Evolutionary conservation across 345 rosid genomes (phyloP), one percentile per base, ranked within the genome.

Genomic region (Gossypium stocksii): DNA sequence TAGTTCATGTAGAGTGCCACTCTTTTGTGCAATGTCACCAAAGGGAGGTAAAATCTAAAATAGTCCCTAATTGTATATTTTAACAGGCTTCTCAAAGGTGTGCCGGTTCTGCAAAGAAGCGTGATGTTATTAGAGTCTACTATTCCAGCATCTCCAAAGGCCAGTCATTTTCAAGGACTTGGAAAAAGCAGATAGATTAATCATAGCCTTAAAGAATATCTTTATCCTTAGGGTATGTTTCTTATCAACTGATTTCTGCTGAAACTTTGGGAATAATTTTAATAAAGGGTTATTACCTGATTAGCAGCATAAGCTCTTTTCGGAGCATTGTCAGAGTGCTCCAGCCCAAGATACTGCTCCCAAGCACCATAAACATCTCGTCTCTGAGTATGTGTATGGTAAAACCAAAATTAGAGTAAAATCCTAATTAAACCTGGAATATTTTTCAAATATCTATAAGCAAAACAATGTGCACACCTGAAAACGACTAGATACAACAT

Each of bases 311-410:
- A 84, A 44, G 97, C 84, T 77, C 95, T 86, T 79, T 89, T 93
- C 46, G 97, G 98, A 53, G 86, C 73, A 70, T 83, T 96, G 81
- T 93, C 98, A 44, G 93, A 58, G 71, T 93, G 99, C 83, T 95
- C 99, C 84, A 95, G 82, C 54, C 99, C 99, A 7, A 95, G 97
- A 71, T 95, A 93, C 82, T 93, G 97, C 89, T 93, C 98, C 94
- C 92, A 93, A 62, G 97, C 94, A 70, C 99, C 97, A 75, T 95
- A 89, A 15, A 95, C 94, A 72, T 91, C 98, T 78, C 92, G 87
- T 80, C 92, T 88, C 98, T 95, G 86, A 1, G 16, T 41, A 71
- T 22, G 61, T 22, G 17, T 29, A 15, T 67, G 58, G n/a, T 46
- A 17, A 74, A 67, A 17, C 20, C 34, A 63, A 71, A 65, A 70